Evolutionary conservation across 225 moss, liverwort and hornwort species (phyloP).

Genomic region (Sphagnum tenellum): DNA sequence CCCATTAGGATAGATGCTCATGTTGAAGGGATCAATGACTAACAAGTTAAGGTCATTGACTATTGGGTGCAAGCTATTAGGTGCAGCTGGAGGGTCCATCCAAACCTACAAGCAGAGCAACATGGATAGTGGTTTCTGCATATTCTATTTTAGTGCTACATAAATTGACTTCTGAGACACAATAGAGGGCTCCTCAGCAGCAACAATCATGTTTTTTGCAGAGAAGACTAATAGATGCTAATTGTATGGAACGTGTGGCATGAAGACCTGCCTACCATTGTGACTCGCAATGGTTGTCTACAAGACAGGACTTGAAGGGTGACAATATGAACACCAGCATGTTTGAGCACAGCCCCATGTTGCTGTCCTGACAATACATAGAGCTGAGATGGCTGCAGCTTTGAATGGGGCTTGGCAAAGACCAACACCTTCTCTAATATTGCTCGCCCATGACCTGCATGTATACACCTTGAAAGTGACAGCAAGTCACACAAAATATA

Average conservation of each 20-base stretch:
- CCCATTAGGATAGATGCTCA: slow-evolving; percentile 31
- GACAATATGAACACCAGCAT: slow-evolving; percentile 13
- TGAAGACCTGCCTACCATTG: slow-evolving; percentile 20
- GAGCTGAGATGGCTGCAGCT: slow-evolving; percentile 31
- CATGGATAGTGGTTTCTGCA: too few relatives aligned
- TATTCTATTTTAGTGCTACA: too few relatives aligned
- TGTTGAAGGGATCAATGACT: slow-evolving; percentile 14
- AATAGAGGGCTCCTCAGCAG: too few relatives aligned
- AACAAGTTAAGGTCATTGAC: slow-evolving; percentile 55
- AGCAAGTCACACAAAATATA: too few relatives aligned
- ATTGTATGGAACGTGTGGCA: too few relatives aligned
- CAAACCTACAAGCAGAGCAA: slow-evolving; percentile 29
- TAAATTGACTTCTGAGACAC: too few relatives aligned
- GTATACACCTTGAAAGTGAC: too few relatives aligned
- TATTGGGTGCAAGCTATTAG: slow-evolving; percentile 45
- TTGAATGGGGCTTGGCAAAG: slow-evolving; percentile 24
- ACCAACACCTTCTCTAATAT: slow-evolving; percentile 37
- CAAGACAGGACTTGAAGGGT: slow-evolving; percentile 21
- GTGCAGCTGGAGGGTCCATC: slow-evolving; percentile 66
- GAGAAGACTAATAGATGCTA: too few relatives aligned
- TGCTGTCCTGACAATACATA: slow-evolving; percentile 24
- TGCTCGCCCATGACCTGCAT: slow-evolving; percentile 32
- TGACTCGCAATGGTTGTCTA: slow-evolving; percentile 31
- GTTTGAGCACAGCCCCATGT: slow-evolving; percentile 30
- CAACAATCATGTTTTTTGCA: too few relatives aligned